These are phyloP conservation scores for Tripidium arundinaceum DNA, from an alignment of 202 grass and related monocot genomes.

Conservation along the genomic window DNA sequence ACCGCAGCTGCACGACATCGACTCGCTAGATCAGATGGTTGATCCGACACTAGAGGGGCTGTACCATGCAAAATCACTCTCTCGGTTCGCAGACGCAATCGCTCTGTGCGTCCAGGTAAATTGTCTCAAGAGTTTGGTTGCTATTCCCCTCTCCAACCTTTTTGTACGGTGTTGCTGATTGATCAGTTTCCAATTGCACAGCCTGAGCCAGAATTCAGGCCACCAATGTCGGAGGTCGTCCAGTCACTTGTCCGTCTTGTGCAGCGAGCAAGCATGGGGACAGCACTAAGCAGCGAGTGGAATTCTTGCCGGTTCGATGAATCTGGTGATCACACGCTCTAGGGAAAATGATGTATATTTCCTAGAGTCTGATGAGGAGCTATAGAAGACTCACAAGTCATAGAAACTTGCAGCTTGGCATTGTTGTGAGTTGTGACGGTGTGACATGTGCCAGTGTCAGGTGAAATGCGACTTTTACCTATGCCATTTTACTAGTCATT, in stretches of 20 bases:
- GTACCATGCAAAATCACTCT: slow-evolving; percentile 82
- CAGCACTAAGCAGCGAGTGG: neutral
- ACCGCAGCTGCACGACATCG: slow-evolving; percentile 78
- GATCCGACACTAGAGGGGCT: slow-evolving; percentile 61
- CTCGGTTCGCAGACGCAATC: slow-evolving; percentile 71
- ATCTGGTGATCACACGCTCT: slow-evolving; percentile 23
- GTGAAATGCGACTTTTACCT: neutral
- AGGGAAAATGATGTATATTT: neutral
- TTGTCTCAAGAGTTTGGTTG: neutral
- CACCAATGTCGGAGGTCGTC: slow-evolving; percentile 64
- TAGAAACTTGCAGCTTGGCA: neutral
- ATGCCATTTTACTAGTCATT: neutral
- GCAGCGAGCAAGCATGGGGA: slow-evolving; percentile 47
- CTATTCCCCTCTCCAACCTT: neutral
- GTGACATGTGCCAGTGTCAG: neutral
- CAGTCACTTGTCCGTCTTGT: slow-evolving; percentile 61
- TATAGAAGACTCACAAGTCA: slow-evolving; percentile 5
- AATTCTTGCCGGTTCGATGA: slow-evolving; percentile 16
- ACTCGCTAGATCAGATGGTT: slow-evolving; percentile 64
- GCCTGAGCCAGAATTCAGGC: no score
- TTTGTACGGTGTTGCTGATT: no score
- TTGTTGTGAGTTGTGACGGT: neutral
- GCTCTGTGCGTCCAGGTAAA: slow-evolving; percentile 73
- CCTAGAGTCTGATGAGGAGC: neutral
- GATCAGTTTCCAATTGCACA: no score